A percentile compares a stretch with the other conserved stretches of the same genome.
Evolutionary conservation across 2,329 filamentous ascomycete species (phyloP).

Genomic region (Colletotrichum destructivum): DNA sequence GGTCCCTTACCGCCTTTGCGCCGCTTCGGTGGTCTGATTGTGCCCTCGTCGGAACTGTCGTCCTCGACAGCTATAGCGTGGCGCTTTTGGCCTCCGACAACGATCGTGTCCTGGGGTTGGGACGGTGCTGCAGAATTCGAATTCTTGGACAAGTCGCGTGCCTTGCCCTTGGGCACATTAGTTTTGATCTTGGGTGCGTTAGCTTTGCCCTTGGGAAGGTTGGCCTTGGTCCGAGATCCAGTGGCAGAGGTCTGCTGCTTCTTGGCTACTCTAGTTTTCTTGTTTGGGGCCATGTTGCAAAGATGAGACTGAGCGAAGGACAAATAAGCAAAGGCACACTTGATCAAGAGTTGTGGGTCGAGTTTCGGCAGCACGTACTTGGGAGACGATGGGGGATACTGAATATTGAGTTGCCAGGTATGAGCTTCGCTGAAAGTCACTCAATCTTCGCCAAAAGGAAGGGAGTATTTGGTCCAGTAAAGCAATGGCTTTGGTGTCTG

Average conservation of each 20-base stretch:
- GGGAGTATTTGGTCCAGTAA: not conserved
- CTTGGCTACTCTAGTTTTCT: not conserved
- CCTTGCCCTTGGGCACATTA: not conserved
- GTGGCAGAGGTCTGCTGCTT: constrained; percentile 5
- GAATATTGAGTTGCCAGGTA: no score
- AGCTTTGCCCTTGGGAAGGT: not conserved
- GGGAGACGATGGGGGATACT: not conserved
- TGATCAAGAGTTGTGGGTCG: not conserved
- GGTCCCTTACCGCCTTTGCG: not conserved
- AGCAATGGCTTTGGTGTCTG: not conserved
- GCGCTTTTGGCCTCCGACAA: constrained; percentile 16
- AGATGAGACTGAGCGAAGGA: not conserved
- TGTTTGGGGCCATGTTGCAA: constrained; percentile 13
- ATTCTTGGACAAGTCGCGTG: not conserved
- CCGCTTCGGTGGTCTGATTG: constrained; percentile 7
- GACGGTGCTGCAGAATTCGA: not conserved
- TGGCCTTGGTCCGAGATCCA: not conserved
- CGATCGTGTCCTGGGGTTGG: not conserved
- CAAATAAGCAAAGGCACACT: not conserved
- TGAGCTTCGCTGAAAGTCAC: not conserved
- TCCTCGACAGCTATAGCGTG: not conserved
- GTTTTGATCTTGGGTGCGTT: not conserved
- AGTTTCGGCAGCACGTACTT: not conserved
- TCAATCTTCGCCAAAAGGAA: not conserved
- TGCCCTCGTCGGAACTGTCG: constrained; percentile 28